phyloP scores from a whole-genome alignment of 2,329 filamentous ascomycete species.

The Myriosclerotinia duriaeana region DNA sequence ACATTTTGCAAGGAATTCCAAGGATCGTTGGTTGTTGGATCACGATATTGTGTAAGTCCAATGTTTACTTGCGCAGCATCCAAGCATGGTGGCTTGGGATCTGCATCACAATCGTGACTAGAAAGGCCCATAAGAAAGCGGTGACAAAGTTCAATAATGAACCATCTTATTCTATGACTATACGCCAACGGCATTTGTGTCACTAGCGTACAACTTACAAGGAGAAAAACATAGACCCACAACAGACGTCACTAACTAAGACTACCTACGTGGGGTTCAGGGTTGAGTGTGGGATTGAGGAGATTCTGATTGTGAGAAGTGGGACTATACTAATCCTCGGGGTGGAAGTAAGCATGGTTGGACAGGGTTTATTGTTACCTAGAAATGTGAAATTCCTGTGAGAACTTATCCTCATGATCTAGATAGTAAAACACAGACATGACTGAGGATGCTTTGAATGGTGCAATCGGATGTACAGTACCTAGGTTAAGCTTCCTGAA shows the following conservation, averaged over 20 bases:
- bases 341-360: background rate
- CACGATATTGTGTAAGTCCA: background rate
- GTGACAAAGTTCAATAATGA: constrained; percentile 8
- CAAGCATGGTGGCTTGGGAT: constrained; percentile 16
- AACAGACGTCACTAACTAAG: constrained; percentile 17
- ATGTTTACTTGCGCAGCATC: background rate
- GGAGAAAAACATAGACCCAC: constrained; percentile 17
- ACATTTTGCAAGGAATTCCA: constrained; percentile 4
- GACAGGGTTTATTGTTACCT: background rate
- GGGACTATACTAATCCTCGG: background rate
- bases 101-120: constrained; percentile 15
- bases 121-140: constrained; percentile 8
- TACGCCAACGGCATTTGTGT: constrained; percentile 12
- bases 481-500: background rate
- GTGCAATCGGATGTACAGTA: background rate
- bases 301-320: constrained; percentile 5
- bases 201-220: constrained; percentile 3
- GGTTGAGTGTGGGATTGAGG: constrained; percentile 5
- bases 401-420: background rate
- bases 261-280: constrained; percentile 10
- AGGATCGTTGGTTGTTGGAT: constrained; percentile 6
- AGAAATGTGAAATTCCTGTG: background rate
- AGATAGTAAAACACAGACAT: background rate
- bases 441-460: background rate
- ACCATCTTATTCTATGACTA: constrained; percentile 1